Conservation (phyloP, 2,329 filamentous ascomycete species). For the Berkeleyomyces basicola region DNA sequence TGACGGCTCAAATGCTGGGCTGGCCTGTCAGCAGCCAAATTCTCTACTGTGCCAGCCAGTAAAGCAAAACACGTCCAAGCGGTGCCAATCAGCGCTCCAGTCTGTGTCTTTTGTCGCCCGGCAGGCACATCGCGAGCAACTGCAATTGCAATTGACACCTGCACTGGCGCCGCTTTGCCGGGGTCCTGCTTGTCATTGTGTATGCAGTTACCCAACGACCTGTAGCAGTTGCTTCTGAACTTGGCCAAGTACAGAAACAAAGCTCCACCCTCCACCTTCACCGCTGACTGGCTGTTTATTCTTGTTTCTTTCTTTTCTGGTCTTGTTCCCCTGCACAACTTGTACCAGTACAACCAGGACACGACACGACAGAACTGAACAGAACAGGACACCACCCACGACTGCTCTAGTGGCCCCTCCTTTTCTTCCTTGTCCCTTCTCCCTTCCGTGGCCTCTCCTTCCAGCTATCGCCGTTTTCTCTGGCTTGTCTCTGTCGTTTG, state of each 20-base stretch:
- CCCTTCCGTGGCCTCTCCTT: background rate
- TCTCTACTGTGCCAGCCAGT: no score
- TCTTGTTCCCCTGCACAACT: background rate
- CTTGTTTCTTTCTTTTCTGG: background rate
- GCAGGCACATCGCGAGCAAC: background rate
- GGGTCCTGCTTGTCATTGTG: background rate
- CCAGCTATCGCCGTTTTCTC: background rate
- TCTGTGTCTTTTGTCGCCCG: background rate
- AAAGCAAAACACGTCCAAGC: background rate
- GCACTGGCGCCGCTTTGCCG: no score
- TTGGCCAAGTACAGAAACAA: background rate
- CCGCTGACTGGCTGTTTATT: conserved; percentile 2
- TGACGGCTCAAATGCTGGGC: background rate
- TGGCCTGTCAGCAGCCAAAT: background rate
- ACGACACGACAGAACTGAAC: background rate
- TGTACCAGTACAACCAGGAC: no score
- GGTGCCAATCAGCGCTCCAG: background rate
- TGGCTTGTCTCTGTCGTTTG: background rate
- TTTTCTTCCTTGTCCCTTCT: background rate
- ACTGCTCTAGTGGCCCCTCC: background rate
- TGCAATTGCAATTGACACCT: no score
- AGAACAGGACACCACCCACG: background rate
- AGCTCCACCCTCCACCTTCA: background rate
- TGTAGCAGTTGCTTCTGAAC: background rate
- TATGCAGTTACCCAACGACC: no score